Conservation (phyloP, 108 stramenopile species). For the Heterococcus sp. region DNA sequence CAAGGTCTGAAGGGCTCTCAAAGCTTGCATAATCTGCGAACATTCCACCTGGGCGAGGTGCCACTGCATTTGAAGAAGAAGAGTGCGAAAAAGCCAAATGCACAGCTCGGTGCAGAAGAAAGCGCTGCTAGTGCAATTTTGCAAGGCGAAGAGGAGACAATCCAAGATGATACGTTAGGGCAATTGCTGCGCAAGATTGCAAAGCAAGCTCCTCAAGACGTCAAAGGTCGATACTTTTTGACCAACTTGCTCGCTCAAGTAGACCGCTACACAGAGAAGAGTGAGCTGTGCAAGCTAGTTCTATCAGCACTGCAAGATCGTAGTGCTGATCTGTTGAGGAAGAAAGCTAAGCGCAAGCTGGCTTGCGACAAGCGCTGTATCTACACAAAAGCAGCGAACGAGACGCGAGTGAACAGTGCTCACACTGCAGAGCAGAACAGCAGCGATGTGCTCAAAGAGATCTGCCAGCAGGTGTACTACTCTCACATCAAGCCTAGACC, state of each 20-base stretch:
- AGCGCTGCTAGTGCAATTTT: background rate
- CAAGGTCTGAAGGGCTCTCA: conserved; percentile 3
- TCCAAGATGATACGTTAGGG: background rate
- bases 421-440: conserved; percentile 14
- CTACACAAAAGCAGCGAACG: conserved; percentile 19
- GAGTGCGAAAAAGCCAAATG: background rate
- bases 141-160: background rate
- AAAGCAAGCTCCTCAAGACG: conserved; percentile 4
- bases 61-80: background rate
- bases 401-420: conserved; percentile 7
- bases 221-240: conserved; percentile 13
- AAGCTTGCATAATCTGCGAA: background rate
- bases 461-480: background rate
- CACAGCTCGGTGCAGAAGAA: background rate
- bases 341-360: conserved; percentile 14
- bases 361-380: conserved; percentile 18
- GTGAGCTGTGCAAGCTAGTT: conserved; percentile 8
- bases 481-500: background rate
- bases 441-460: conserved; percentile 1
- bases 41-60: background rate
- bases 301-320: background rate
- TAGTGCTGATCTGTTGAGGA: background rate
- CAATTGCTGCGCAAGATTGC: background rate
- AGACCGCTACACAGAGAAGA: background rate
- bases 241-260: conserved; percentile 9